These are phyloP conservation scores for Cystobasidium pallidum DNA, from an alignment of 1,284 basidiomycete genomes.

Conservation along the genomic window DNA sequence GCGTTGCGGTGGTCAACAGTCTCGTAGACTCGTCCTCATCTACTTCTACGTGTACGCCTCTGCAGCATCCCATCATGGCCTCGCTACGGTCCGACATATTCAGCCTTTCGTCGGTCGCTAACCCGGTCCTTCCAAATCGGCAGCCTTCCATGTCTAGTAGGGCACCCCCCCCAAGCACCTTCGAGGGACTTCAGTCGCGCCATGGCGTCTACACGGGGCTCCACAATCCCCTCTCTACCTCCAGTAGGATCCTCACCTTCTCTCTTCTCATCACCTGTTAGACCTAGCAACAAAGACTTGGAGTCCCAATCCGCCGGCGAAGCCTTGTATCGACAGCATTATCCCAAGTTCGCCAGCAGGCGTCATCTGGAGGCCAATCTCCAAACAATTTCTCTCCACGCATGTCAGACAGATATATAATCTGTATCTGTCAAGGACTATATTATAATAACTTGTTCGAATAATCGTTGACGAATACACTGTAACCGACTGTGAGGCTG, in stretches of 20 bases:
- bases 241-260: background rate
- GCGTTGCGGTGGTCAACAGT: constrained; percentile 21
- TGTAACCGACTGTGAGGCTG: no score
- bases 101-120: background rate
- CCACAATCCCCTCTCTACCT: background rate
- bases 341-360: constrained; percentile 39
- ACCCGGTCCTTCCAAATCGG: background rate
- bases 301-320: constrained; percentile 3
- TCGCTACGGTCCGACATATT: constrained; percentile 22
- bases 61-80: constrained; percentile 5
- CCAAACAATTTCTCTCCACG: constrained; percentile 4
- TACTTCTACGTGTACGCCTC: background rate
- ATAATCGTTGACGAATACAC: no score
- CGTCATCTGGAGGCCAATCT: constrained; percentile 18
- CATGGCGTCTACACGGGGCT: background rate
- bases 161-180: background rate
- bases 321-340: constrained; percentile 29
- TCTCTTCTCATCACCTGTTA: background rate
- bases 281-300: background rate
- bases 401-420: constrained; percentile 26
- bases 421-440: no score
- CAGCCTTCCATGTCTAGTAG: background rate
- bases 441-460: no score
- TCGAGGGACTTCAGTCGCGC: background rate
- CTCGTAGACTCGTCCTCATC: constrained; percentile 5